Evolutionary conservation across 176 grass and related monocot species (phyloP), one percentile per base, ranked within the genome.

Genomic region (Leersia perrieri): DNA sequence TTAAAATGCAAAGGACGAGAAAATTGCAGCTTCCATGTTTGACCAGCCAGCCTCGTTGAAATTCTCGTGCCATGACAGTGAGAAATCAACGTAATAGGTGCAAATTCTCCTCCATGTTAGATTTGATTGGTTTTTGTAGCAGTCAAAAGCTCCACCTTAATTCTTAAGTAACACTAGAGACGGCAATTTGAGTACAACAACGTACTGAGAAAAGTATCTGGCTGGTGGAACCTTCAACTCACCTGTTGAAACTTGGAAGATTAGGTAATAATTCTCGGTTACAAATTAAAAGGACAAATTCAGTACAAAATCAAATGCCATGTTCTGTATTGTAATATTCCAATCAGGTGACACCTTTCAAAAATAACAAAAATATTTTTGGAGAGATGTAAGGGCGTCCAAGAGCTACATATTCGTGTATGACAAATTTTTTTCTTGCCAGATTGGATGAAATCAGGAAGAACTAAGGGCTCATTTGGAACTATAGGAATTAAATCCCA

Each of bases 201-300:
- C n/a, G n/a, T n/a, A n/a, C n/a, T n/a, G n/a, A n/a, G n/a, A n/a
- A n/a, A n/a, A n/a, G n/a, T n/a, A n/a, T n/a, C n/a, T n/a, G n/a
- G n/a, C n/a, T n/a, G n/a, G n/a, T n/a, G n/a, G n/a, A n/a, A n/a
- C n/a, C n/a, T n/a, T n/a, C n/a, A n/a, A n/a, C n/a, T n/a, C n/a
- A n/a, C n/a, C n/a, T n/a, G n/a, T n/a, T n/a, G n/a, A n/a, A n/a
- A n/a, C n/a, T n/a, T 22, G 1, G 47, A 47, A 13, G 18, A 4
- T 27, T n/a, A 66, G 20, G 14, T 64, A 81, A 85, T 34, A 51
- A 44, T 76, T 74, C 63, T 41, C 22, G 26, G 14, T 68, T 61
- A 77, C 73, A 71, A 16, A 26, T 58, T 58, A 2, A 66, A 11
- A 31, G 13, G 1, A 16, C 15, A 32, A 38, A 38, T 33, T 58